These are phyloP conservation scores for Brasilioporus rufonigricans DNA, from an alignment of 768 basidiomycete species.

Conservation along the genomic window DNA sequence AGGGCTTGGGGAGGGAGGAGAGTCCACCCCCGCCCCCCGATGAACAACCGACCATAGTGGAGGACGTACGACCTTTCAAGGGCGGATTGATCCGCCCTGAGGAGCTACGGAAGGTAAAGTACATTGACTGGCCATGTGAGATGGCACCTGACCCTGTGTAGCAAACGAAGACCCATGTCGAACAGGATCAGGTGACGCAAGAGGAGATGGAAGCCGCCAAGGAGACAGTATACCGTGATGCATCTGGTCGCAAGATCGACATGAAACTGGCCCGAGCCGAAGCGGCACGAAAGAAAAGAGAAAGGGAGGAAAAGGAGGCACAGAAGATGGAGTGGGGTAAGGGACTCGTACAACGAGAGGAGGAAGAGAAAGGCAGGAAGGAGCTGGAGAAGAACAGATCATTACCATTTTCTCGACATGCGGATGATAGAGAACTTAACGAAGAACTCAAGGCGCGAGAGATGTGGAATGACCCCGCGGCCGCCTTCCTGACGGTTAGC, in stretches of 20 bases:
- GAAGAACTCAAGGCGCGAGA: constrained; percentile 77
- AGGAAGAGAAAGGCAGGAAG: constrained; percentile 60
- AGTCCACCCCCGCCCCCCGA: constrained; percentile 56
- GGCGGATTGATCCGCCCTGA: constrained; percentile 81
- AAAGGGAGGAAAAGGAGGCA: constrained; percentile 82
- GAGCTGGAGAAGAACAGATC: constrained; percentile 69
- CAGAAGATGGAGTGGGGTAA: constrained; percentile 98
- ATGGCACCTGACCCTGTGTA: constrained; percentile 2
- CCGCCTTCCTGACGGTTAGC: constrained; percentile 84
- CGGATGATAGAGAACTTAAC: constrained; percentile 84
- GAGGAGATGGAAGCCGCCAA: constrained; percentile 61
- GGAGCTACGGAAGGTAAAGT: constrained; percentile 60
- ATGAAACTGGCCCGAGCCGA: constrained; percentile 82
- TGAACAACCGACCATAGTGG: constrained; percentile 65
- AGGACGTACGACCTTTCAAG: constrained; percentile 45
- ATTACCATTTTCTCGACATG: constrained; percentile 71
- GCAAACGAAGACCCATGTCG: constrained; percentile 41
- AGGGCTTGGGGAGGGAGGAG: constrained; percentile 45
- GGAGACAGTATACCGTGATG: constrained; percentile 94
- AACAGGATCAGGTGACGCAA: constrained; percentile 36
- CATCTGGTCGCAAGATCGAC: constrained; percentile 85
- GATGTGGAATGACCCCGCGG: constrained; percentile 97
- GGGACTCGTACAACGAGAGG: constrained; percentile 86
- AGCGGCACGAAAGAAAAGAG: constrained; percentile 75
- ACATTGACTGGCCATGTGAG: not conserved